phyloP scores from a whole-genome alignment of 164 flowering plant genomes.

The Pachysandra terminalis region DNA sequence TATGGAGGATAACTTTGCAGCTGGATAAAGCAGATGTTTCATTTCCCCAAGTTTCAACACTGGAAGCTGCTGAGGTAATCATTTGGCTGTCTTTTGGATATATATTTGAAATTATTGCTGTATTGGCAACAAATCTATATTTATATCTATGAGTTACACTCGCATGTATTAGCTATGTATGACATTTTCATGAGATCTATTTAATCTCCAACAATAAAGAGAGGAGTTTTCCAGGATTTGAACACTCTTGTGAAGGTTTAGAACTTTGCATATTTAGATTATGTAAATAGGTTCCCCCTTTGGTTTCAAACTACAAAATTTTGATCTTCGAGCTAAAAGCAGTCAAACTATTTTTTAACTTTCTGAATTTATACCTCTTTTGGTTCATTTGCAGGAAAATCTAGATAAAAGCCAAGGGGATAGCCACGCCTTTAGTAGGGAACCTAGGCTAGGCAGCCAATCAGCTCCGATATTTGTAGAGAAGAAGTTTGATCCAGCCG shows the following conservation, averaged over 20 bases:
- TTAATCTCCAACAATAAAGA: not conserved
- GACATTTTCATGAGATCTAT: not conserved
- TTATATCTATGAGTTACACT: no score
- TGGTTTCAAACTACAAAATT: not conserved
- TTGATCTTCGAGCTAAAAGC: not conserved
- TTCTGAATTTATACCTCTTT: not conserved
- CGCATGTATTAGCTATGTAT: not conserved
- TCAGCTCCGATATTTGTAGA: constrained; percentile 81
- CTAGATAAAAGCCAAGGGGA: constrained; percentile 31
- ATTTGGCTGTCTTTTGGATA: not conserved
- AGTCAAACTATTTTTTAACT: no score
- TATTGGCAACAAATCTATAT: no score
- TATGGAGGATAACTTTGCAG: constrained; percentile 32
- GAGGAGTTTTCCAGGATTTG: not conserved
- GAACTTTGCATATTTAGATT: not conserved
- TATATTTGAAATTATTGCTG: not conserved
- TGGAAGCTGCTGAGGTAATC: constrained; percentile 48
- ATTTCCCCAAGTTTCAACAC: constrained; percentile 35
- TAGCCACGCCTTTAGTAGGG: constrained; percentile 28
- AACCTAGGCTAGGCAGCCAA: constrained; percentile 43
- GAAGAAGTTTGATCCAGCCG: constrained; percentile 47
- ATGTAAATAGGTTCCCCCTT: not conserved
- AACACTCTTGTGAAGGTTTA: not conserved
- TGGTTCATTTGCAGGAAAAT: constrained; percentile 47
- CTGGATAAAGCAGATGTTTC: constrained; percentile 57